Conservation (phyloP, 2,329 filamentous ascomycete species). For the Alternaria triticimaculans region DNA sequence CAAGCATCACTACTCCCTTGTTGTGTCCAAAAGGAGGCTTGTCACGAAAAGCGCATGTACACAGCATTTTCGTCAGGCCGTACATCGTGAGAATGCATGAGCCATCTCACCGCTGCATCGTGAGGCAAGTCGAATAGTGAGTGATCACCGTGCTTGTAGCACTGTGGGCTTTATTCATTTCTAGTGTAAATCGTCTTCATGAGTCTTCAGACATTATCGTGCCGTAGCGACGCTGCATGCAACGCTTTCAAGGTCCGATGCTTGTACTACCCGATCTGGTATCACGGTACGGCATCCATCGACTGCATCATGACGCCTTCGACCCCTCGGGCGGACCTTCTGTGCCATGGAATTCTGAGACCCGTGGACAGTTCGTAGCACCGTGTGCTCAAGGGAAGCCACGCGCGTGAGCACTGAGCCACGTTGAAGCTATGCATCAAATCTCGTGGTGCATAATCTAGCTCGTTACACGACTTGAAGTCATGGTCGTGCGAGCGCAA, state of each 20-base stretch:
- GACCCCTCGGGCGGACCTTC: conserved; percentile 8
- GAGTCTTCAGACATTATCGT: conserved; percentile 20
- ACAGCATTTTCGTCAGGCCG: conserved; percentile 15
- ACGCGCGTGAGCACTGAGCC: conserved; percentile 23
- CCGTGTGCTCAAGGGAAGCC: conserved; percentile 13
- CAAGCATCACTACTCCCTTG: background rate
- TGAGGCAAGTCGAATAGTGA: conserved; percentile 5
- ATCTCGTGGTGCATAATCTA: conserved; percentile 49
- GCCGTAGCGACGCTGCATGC: conserved; percentile 27
- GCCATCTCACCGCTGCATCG: conserved; percentile 1
- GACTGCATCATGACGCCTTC: conserved; percentile 6
- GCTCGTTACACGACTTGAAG: conserved; percentile 31
- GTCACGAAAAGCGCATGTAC: background rate
- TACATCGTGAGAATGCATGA: conserved; percentile 5
- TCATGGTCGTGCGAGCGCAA: conserved; percentile 20
- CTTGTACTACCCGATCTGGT: conserved; percentile 28
- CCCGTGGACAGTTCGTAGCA: conserved; percentile 28
- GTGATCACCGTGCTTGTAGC: conserved; percentile 6
- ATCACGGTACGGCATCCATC: conserved; percentile 3
- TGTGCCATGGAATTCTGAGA: conserved; percentile 20
- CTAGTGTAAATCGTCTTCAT: conserved; percentile 1
- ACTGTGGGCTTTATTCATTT: conserved; percentile 12
- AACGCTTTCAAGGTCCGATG: background rate
- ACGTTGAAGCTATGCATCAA: conserved; percentile 31
- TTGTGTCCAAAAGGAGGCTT: background rate